Base-by-base conservation (phyloP, 2,329 filamentous ascomycete genomes). In the Hymenotorrendiella dingleyae region DNA sequence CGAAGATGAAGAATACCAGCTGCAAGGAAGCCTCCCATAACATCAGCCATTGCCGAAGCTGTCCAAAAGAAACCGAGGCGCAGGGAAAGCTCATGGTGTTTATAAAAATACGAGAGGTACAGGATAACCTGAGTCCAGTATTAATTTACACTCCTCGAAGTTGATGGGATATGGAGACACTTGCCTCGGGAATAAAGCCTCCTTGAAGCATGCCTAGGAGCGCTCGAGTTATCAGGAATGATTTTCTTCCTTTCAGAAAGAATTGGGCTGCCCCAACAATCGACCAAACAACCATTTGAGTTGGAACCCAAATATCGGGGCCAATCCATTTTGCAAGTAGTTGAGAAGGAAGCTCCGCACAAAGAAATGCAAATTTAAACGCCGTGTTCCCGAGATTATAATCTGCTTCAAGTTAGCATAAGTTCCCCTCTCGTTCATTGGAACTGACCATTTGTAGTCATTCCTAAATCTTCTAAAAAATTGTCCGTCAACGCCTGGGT, bases 271-370 rank as follows among this genome's bases (percentile, higher is more conserved):
- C 40, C 76, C 57, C 67, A 68, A 77, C 57, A 77, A 45, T 65
- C 68, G 28, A 82, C 64, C 12, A 83, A 47, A 70, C 67, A 62
- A 72, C 72, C 27, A 62, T 63, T n/a, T 73, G 59, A 66, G 73
- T 73, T 42, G 72, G 70, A 22, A 73, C 62, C 70, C 70, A 73
- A 28, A 66, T 63, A 50, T 74, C 71, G 0, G 70, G 68, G 0
- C 71, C 71, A n/a, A 74, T 45, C 52, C 44, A 78, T 67, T 50
- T 76, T 68, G 14, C 46, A 14, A 52, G 29, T 14, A 54, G 34
- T 54, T 81, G 76, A 0, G 75, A 80, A 0, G 78, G 78, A 0
- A 82, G 63, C 54, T 80, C 76, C 0, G 75, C 70, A 19, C 40
- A 54, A 3, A 57, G 47, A 22, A 54, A 54, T 8, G 50, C 45